These are phyloP conservation scores for Colletotrichum lentis DNA, from an alignment of 2,329 filamentous ascomycete genomes.

Conservation along the genomic window DNA sequence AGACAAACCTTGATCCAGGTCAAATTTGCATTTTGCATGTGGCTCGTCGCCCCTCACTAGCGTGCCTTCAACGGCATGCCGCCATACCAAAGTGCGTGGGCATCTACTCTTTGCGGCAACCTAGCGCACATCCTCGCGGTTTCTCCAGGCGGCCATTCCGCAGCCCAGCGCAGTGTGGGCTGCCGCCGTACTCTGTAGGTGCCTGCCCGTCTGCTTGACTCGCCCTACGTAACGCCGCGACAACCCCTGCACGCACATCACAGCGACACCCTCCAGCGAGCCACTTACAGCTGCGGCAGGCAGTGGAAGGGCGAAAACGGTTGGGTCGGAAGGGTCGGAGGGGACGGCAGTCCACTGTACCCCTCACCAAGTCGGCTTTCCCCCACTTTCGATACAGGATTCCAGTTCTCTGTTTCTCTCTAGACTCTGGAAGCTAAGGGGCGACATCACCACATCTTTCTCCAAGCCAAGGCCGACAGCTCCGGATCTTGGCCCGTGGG, in stretches of 20 bases:
- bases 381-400: constrained; percentile 35
- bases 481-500: neutral
- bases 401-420: constrained; percentile 17
- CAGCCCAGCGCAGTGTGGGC: constrained; percentile 12
- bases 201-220: constrained; percentile 16
- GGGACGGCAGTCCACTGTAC: constrained; percentile 12
- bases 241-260: constrained; percentile 6
- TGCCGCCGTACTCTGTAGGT: neutral
- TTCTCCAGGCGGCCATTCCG: constrained; percentile 30
- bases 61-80: constrained; percentile 23
- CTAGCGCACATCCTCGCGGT: constrained; percentile 22
- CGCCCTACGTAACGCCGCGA: constrained; percentile 32
- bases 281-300: constrained; percentile 29
- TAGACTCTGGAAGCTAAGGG: constrained; percentile 24
- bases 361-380: constrained; percentile 16
- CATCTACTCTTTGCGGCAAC: constrained; percentile 14
- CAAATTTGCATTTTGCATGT: constrained; percentile 39
- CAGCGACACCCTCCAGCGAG: neutral
- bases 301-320: constrained; percentile 7
- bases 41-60: constrained; percentile 36
- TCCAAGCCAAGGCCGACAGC: constrained; percentile 1
- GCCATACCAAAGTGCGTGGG: neutral
- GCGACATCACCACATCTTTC: constrained; percentile 15
- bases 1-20: constrained; percentile 37
- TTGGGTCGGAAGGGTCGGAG: constrained; percentile 1